Evolutionary conservation across 2,329 filamentous ascomycete genomes (phyloP).

Genomic region (Corniculantispora saksenae): DNA sequence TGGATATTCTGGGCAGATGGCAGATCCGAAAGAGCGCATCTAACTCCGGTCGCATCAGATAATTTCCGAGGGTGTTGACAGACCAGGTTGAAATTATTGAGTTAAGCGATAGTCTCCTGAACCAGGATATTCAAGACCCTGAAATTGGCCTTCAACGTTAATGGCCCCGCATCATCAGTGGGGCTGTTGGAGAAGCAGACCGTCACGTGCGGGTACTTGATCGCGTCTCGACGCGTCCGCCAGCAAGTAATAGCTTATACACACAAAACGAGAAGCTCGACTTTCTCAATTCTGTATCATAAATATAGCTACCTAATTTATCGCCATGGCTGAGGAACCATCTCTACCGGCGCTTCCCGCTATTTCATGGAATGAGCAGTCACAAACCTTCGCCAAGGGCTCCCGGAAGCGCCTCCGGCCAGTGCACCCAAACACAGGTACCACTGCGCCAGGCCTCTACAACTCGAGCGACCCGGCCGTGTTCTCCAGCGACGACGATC

Average conservation of each 20-base stretch:
- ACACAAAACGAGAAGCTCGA: not conserved
- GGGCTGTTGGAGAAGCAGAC: not conserved
- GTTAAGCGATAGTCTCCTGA: not conserved
- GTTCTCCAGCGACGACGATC: constrained; percentile 74
- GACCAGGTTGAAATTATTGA: not conserved
- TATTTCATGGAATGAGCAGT: constrained; percentile 40
- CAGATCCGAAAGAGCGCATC: too few species aligned
- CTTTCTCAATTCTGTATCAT: not conserved
- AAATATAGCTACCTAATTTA: not conserved
- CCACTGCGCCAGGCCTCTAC: constrained; percentile 18
- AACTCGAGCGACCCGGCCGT: constrained; percentile 71
- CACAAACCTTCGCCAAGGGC: constrained; percentile 41
- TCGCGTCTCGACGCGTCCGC: constrained; percentile 18
- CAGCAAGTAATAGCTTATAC: not conserved
- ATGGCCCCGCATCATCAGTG: constrained; percentile 6
- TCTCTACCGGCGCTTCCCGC: constrained; percentile 42
- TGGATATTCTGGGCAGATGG: not conserved
- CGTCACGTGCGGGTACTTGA: constrained; percentile 8
- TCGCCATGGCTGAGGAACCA: constrained; percentile 43
- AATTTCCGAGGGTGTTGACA: not conserved
- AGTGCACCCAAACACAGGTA: constrained; percentile 16
- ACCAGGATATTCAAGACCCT: not conserved
- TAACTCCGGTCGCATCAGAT: not conserved
- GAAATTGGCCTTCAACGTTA: constrained; percentile 5
- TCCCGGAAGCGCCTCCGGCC: constrained; percentile 45